Conservation (phyloP, 2,329 filamentous ascomycete species). For the Trichophyton schoenleinii region DNA sequence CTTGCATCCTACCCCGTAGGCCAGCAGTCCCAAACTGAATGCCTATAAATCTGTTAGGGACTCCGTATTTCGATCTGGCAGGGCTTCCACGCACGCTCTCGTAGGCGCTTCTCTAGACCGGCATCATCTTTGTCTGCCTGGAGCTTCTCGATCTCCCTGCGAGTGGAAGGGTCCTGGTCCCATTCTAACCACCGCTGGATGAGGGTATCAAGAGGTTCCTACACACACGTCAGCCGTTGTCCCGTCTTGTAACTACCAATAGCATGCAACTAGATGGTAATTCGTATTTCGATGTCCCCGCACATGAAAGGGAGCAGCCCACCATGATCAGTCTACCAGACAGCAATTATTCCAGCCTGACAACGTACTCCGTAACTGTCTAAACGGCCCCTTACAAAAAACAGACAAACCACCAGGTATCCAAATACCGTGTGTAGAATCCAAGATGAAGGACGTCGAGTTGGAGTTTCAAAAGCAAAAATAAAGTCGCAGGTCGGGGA, state of each 20-base stretch:
- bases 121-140: constrained; percentile 32
- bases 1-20: constrained; percentile 52
- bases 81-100: constrained; percentile 29
- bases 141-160: constrained; percentile 42
- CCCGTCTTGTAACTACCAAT: not conserved
- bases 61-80: not conserved
- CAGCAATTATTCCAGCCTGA: not conserved
- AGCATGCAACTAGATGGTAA: too few species aligned
- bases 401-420: not conserved
- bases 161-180: constrained; percentile 43
- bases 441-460: not conserved
- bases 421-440: not conserved
- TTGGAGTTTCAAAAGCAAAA: not conserved
- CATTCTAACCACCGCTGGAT: constrained; percentile 47
- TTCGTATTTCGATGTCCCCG: not conserved
- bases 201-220: constrained; percentile 30
- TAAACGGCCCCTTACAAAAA: not conserved
- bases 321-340: not conserved
- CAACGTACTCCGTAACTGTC: not conserved
- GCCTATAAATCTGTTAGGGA: constrained; percentile 17
- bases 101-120: constrained; percentile 43
- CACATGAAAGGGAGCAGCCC: not conserved
- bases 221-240: not conserved
- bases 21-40: constrained; percentile 53
- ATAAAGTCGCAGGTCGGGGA: not conserved